These are phyloP conservation scores for Prunus davidiana DNA, from an alignment of 306 rosid genomes.

Conservation along the genomic window DNA sequence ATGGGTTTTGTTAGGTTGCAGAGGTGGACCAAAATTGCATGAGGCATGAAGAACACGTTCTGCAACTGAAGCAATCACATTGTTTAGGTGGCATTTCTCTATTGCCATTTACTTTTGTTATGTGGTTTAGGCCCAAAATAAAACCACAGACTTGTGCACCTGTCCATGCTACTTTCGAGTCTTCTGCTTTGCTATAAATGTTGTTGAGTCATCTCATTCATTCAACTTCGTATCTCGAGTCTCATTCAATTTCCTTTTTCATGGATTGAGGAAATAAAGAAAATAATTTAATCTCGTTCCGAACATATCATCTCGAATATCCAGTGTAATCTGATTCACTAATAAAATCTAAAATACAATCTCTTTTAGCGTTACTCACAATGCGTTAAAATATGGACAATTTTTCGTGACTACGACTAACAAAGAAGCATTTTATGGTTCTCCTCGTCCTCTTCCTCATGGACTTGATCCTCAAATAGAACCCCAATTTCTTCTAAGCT, in stretches of 20 bases:
- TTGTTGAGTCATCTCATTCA: background rate
- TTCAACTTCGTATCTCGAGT: background rate
- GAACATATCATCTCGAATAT: background rate
- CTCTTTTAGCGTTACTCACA: too few species aligned
- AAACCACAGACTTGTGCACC: background rate
- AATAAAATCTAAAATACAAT: too few species aligned
- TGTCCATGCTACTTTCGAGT: too few species aligned
- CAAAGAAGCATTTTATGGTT: constrained; percentile 7
- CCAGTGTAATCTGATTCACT: too few species aligned
- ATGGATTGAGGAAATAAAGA: background rate
- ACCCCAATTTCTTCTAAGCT: constrained; percentile 41
- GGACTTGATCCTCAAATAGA: constrained; percentile 32
- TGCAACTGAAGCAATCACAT: background rate
- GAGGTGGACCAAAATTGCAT: constrained; percentile 9
- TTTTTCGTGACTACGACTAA: background rate
- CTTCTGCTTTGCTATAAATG: too few species aligned
- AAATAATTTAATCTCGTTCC: background rate
- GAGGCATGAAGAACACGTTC: constrained; percentile 25
- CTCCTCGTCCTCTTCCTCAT: background rate
- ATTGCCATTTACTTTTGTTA: background rate
- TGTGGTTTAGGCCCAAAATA: background rate
- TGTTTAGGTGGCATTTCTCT: background rate
- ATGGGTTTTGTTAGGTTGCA: constrained; percentile 6
- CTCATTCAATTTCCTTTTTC: too few species aligned
- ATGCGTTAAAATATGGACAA: too few species aligned